phyloP scores from a whole-genome alignment of 768 basidiomycete genomes.

The Filobasidium wieringae region DNA sequence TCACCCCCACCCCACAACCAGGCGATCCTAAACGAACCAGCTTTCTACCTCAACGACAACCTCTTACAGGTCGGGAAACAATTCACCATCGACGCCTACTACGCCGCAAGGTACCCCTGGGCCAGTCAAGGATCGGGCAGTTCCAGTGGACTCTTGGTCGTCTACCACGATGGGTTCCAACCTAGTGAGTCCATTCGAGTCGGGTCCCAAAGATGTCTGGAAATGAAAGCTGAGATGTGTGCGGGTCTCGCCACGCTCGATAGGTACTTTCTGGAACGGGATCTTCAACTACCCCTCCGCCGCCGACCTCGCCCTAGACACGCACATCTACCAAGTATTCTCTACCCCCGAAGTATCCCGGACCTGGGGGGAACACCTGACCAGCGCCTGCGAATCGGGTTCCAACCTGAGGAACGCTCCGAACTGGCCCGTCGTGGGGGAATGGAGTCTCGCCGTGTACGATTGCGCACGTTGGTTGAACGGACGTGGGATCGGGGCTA shows the following conservation, averaged over 20 bases:
- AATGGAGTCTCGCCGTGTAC: constrained; percentile 36
- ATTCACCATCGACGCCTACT: constrained; percentile 30
- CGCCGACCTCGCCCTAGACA: constrained; percentile 27
- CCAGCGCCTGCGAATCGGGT: constrained; percentile 15
- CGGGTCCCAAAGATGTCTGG: constrained; percentile 28
- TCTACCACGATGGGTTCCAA: constrained; percentile 37
- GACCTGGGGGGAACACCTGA: constrained; percentile 25
- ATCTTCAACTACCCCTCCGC: constrained; percentile 23
- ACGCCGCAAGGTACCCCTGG: constrained; percentile 33
- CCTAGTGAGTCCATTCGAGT: constrained; percentile 15
- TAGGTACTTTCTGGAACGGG: constrained; percentile 10
- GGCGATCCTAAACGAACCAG: constrained; percentile 37
- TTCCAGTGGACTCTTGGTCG: constrained; percentile 21
- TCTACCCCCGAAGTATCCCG: constrained; percentile 21
- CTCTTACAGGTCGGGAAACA: constrained; percentile 21
- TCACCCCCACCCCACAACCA: background rate
- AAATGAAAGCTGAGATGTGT: background rate
- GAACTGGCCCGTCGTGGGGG: constrained; percentile 37
- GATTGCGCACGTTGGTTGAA: constrained; percentile 37
- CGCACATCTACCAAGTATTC: constrained; percentile 32
- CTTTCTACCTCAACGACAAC: constrained; percentile 24
- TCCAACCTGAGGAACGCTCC: constrained; percentile 17
- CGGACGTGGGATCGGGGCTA: constrained; percentile 34
- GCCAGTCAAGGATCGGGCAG: constrained; percentile 19
- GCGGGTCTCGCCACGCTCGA: background rate